phyloP scores from a whole-genome alignment of 805 yeast genomes.

The Starmerella lactis-condensi region DNA sequence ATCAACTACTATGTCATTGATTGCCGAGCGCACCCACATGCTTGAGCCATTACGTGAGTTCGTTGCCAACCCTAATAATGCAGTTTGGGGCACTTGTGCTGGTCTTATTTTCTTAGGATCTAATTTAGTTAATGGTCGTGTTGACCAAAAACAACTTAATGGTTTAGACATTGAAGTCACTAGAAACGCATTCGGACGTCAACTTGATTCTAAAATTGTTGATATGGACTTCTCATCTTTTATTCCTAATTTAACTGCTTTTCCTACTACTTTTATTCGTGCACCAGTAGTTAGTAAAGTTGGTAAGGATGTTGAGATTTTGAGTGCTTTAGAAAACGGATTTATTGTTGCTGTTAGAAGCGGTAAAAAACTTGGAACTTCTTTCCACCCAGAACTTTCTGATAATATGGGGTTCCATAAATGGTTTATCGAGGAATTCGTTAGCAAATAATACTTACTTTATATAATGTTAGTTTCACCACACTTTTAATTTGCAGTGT shows the following conservation, averaged over 20 bases:
- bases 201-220: conserved; percentile 43
- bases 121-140: conserved; percentile 31
- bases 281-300: conserved; percentile 44
- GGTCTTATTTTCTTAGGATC: conserved; percentile 53
- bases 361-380: conserved; percentile 48
- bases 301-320: conserved; percentile 16
- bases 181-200: conserved; percentile 67
- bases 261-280: conserved; percentile 41
- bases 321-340: conserved; percentile 17
- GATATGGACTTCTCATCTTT: conserved; percentile 27
- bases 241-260: conserved; percentile 21
- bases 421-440: conserved; percentile 29
- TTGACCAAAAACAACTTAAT: conserved; percentile 39
- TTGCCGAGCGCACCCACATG: conserved; percentile 47
- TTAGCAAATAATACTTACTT: not conserved
- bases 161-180: conserved; percentile 46
- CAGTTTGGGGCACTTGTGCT: conserved; percentile 78
- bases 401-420: conserved; percentile 43
- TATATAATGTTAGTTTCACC: not conserved
- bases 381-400: conserved; percentile 64
- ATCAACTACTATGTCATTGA: conserved; percentile 39
- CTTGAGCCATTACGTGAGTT: conserved; percentile 35
- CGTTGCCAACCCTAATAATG: conserved; percentile 31
- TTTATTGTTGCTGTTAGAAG: conserved; percentile 57
- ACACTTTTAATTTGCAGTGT: too few species aligned